Evolutionary conservation across 352 stramenopile genomes (phyloP).

Genomic region (Aphanomyces invadans): DNA sequence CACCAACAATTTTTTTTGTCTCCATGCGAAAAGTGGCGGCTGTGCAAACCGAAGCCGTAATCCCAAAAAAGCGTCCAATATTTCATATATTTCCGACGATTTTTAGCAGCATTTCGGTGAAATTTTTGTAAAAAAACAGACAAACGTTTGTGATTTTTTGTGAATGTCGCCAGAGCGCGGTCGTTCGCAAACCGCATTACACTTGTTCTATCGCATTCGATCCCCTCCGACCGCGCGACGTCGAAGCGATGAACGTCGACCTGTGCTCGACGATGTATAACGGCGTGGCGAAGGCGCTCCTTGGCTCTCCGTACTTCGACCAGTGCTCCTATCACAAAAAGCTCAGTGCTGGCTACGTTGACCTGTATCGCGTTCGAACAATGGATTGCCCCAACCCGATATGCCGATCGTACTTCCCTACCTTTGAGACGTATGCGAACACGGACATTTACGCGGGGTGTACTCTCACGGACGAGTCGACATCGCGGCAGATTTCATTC

Average conservation of each 20-base stretch:
- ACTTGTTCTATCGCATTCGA: background rate
- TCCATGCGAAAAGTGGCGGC: no score
- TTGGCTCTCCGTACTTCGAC: background rate
- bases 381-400: background rate
- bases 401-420: background rate
- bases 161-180: no score
- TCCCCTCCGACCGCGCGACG: no score
- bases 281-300: background rate
- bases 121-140: no score
- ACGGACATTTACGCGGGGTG: background rate
- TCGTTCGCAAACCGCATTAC: no score
- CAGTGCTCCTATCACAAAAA: background rate
- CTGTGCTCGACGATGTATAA: background rate
- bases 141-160: no score
- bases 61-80: no score
- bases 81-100: no score
- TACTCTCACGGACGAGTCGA: background rate
- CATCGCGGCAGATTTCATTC: background rate
- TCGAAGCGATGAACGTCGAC: background rate
- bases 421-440: background rate
- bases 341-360: background rate
- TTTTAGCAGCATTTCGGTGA: no score
- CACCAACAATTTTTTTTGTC: no score
- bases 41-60: no score
- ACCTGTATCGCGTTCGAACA: background rate